phyloP scores from a whole-genome alignment of 1,284 basidiomycete species.

The Tilletiaria anomala region DNA sequence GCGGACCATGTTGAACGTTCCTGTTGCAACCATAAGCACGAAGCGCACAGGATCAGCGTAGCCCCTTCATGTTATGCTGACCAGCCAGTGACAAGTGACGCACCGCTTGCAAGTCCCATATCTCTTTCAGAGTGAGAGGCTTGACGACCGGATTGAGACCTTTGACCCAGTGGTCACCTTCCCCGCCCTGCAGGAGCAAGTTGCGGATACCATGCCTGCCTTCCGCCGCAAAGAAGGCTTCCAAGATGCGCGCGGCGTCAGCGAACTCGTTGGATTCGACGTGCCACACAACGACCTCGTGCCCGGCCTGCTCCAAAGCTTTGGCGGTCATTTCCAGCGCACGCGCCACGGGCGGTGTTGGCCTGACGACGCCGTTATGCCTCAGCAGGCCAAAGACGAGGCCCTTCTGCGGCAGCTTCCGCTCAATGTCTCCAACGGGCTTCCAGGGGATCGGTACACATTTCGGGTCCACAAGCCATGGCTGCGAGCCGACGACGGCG shows the following conservation, averaged over 20 bases:
- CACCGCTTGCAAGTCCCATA: constrained; percentile 6
- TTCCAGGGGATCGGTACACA: constrained; percentile 10
- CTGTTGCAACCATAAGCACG: too few relatives aligned
- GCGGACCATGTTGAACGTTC: constrained; percentile 49
- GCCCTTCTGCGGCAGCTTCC: not conserved
- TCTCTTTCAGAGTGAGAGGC: constrained; percentile 26
- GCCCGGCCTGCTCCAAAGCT: not conserved
- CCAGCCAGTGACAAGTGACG: constrained; percentile 2
- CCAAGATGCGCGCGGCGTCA: too few relatives aligned
- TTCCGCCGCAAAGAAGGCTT: not conserved
- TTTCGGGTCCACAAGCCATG: constrained; percentile 2
- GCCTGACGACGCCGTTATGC: not conserved
- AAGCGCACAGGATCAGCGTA: too few relatives aligned
- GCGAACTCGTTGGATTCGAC: too few relatives aligned
- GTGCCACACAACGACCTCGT: too few relatives aligned
- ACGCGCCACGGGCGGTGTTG: not conserved
- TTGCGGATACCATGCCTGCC: not conserved
- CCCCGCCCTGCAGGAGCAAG: constrained; percentile 5
- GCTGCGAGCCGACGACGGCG: not conserved
- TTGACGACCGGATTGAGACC: constrained; percentile 1
- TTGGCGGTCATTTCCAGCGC: not conserved
- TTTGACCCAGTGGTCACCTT: constrained; percentile 1
- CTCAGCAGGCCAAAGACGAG: constrained; percentile 11
- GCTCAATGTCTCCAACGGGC: constrained; percentile 4
- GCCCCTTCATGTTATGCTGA: constrained; percentile 6